These are phyloP conservation scores for Coemansia sp. DNA, from an alignment of 192 early-diverging fungal species.

Conservation along the genomic window DNA sequence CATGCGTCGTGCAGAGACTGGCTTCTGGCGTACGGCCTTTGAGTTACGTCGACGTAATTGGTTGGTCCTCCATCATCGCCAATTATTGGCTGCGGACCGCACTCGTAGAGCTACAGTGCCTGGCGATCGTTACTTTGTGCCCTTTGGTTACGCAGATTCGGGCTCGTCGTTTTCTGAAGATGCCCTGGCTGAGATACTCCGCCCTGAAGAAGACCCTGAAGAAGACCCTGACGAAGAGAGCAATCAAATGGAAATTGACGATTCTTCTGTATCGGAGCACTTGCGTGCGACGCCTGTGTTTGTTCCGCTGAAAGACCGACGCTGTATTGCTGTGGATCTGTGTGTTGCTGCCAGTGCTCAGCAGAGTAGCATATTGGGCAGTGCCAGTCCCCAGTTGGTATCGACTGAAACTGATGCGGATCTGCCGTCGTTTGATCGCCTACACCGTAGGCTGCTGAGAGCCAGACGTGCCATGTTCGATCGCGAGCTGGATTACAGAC, in stretches of 20 bases:
- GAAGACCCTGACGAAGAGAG: neutral
- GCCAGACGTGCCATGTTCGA: slow-evolving; percentile 33
- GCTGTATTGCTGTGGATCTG: slow-evolving; percentile 17
- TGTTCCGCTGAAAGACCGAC: slow-evolving; percentile 14
- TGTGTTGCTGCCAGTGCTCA: neutral
- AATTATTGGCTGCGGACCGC: slow-evolving; percentile 6
- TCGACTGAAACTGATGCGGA: neutral
- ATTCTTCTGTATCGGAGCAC: neutral
- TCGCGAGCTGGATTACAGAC: slow-evolving; percentile 43
- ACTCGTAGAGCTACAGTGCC: neutral
- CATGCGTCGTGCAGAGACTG: slow-evolving; percentile 16
- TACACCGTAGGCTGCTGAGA: slow-evolving; percentile 20
- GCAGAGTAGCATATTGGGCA: neutral
- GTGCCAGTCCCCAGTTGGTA: neutral
- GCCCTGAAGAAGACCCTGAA: slow-evolving; percentile 4
- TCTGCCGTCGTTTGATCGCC: slow-evolving; percentile 14
- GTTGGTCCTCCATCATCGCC: slow-evolving; percentile 39
- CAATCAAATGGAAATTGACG: neutral
- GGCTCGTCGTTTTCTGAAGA: slow-evolving; percentile 30
- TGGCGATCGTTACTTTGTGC: slow-evolving; percentile 40
- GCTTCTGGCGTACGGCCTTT: slow-evolving; percentile 47
- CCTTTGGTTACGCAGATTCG: slow-evolving; percentile 30
- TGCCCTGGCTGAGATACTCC: slow-evolving; percentile 41
- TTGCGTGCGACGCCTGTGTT: slow-evolving; percentile 14
- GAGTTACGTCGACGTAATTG: slow-evolving; percentile 35